Base-by-base conservation (phyloP, 2,329 filamentous ascomycete species). In the Rhinocladiella mackenziei region DNA sequence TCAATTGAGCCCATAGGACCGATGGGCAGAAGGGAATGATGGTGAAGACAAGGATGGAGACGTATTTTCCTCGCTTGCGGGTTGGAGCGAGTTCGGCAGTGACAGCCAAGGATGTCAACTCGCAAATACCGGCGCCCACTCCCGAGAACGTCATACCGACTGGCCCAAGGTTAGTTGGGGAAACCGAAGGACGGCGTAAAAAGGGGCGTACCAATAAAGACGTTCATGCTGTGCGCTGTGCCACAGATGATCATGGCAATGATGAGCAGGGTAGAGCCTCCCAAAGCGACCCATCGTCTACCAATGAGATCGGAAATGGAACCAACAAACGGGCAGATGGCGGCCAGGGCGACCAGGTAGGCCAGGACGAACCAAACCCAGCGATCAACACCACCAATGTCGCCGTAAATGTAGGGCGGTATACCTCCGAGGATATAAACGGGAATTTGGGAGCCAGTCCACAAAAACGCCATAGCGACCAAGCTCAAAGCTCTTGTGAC, bases 61-160 rank as follows among this genome's bases (percentile, higher is more conserved):
- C 75, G 56, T 83, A 84, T 57, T 73, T 73, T 20, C 78, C 81
- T 35, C 83, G 75, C 60, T 83, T 77, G 13, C 74, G 69, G 14
- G 77, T 77, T 1, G 83, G 82, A 0, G 80, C 83, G 48, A 86
- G 71, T 59, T 86, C 82, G 2, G 80, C 78, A 1, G 81, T 82
- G 23, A 75, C 82, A 19, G 82, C 80, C 6, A 86, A 67, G 3
- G 82, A 80, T 4, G 80, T 85, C 23, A 86, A 66, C 60, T 85
- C 81, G 53, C 80, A 81, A 48, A 85, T 74, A 10, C 82, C 82
- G 8, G 81, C 80, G 23, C 81, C 82, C 4, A 78, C 67, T 1
- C 82, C 82, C 7, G 80, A 73, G 51, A 85, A 70, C 2, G 73
- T 71, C 72, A 75, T 76, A 30, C 73, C 72, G 36, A 60, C 74